Evolutionary conservation across 441 rosid genomes (phyloP), one percentile per base, ranked within the genome.

Genomic region (Erysimum pusillum): DNA sequence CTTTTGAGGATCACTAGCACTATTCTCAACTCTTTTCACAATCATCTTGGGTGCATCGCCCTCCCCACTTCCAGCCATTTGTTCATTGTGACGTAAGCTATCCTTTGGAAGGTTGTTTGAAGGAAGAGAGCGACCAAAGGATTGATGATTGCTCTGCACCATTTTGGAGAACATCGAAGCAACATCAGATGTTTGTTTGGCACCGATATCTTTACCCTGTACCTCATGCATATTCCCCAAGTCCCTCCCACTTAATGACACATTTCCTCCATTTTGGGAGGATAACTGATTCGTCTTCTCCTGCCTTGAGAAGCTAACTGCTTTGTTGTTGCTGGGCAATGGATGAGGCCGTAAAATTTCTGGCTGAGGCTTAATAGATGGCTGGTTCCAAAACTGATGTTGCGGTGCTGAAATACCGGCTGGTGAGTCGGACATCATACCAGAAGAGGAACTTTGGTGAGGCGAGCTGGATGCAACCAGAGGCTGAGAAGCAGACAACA

Each of bases 101-200:
- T 83, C 89, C 76, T 79, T 76, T 41, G 76, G 51, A 53, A 61
- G 39, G 64, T 79, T 82, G 62, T 77, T 84, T 63, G 87, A 82
- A 65, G 82, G 79, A 73, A 85, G 83, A 71, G 89, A 83, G 38
- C 74, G 83, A 45, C 81, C 90, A 83, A 81, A 80, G 58, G 91
- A 83, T 84, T 85, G 90, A 75, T 81, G 80, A 65, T 85, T 86
- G 71, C 74, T 83, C 76, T 84, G 88, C 31, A 79, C 72, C 72
- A 79, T 68, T 64, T 78, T 67, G 57, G 77, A 65, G 78, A 79
- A 71, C 38, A 78, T 63, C 32, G 76, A 39, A 80, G 79, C 45
- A 25, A 61, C 32, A 52, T 80, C 82, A 61, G 82, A 65, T 72
- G 74, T 58, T 78, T 48, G 70, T 87, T 73, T 86, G 66, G 74